Evolutionary conservation across 805 yeast species (phyloP).

Genomic region (Barnettozyma sp.): DNA sequence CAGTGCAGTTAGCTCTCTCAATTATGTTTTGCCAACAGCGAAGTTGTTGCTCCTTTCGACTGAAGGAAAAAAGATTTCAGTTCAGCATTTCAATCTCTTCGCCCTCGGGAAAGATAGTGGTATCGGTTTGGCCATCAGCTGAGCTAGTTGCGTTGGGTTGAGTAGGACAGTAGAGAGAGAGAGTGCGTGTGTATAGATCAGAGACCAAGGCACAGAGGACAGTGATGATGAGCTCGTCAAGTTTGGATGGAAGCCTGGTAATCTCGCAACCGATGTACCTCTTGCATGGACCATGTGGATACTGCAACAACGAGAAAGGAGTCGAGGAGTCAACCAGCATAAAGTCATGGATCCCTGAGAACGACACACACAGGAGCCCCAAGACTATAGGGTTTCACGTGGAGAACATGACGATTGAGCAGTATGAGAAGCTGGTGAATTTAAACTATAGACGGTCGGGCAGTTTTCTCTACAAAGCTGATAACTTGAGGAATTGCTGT

Average conservation of each 20-base stretch:
- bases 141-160: too few species aligned
- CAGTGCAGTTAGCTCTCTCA: too few species aligned
- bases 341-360: slow-evolving; percentile 28
- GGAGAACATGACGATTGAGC: slow-evolving; percentile 39
- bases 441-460: slow-evolving; percentile 81
- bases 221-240: too few species aligned
- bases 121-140: too few species aligned
- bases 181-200: too few species aligned
- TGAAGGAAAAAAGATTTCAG: too few species aligned
- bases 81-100: too few species aligned
- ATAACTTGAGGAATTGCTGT: slow-evolving; percentile 68
- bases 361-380: slow-evolving; percentile 10
- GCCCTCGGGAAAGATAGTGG: too few species aligned
- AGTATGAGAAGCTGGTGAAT: slow-evolving; percentile 62
- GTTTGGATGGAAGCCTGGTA: slow-evolving; percentile 22
- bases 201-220: neutral
- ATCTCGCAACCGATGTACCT: slow-evolving; percentile 40
- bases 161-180: too few species aligned
- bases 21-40: too few species aligned
- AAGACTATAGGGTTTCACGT: slow-evolving; percentile 35
- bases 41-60: too few species aligned
- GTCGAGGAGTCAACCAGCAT: slow-evolving; percentile 30
- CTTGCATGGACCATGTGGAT: slow-evolving; percentile 54
- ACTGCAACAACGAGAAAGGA: slow-evolving; percentile 43
- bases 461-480: slow-evolving; percentile 55